These are phyloP conservation scores for Helenozyma rhizophorensis DNA, from an alignment of 805 yeast species.

Conservation along the genomic window DNA sequence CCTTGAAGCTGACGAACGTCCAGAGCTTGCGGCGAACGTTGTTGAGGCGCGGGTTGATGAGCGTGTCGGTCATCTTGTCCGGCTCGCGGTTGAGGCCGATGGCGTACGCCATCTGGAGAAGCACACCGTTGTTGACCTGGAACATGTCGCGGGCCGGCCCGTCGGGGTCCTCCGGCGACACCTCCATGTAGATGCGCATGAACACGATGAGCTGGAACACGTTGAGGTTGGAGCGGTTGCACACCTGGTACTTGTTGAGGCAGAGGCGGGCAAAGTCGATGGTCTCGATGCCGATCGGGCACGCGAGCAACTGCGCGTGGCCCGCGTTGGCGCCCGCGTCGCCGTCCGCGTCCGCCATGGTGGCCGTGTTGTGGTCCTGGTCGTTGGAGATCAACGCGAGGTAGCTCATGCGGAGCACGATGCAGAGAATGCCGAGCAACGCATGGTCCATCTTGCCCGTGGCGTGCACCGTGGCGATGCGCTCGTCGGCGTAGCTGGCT, in stretches of 20 bases:
- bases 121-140: conserved; percentile 13
- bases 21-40: conserved; percentile 15
- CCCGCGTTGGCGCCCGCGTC: background rate
- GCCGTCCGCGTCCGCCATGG: background rate
- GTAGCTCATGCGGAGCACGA: conserved; percentile 15
- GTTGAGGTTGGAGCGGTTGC: conserved; percentile 6
- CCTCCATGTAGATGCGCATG: conserved; percentile 9
- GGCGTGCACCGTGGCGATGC: background rate
- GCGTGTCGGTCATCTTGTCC: conserved; percentile 4
- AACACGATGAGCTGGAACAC: conserved; percentile 12
- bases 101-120: conserved; percentile 14
- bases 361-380: background rate
- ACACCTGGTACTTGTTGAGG: conserved; percentile 11
- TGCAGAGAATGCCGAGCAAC: conserved; percentile 10
- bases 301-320: conserved; percentile 2
- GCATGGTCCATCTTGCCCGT: conserved; percentile 8
- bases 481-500: too few species aligned
- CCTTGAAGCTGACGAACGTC: conserved; percentile 11
- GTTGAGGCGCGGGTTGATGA: conserved; percentile 6
- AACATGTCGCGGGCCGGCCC: conserved; percentile 15
- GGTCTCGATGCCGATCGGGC: conserved; percentile 16
- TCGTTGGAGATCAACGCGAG: conserved; percentile 13
- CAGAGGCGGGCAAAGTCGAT: conserved; percentile 14
- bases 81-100: conserved; percentile 17
- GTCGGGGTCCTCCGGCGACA: conserved; percentile 16